A percentile compares a stretch with the other conserved stretches of the same genome.
Evolutionary conservation across 2,329 filamentous ascomycete genomes (phyloP).

Genomic region (Cercospora nicotianae): DNA sequence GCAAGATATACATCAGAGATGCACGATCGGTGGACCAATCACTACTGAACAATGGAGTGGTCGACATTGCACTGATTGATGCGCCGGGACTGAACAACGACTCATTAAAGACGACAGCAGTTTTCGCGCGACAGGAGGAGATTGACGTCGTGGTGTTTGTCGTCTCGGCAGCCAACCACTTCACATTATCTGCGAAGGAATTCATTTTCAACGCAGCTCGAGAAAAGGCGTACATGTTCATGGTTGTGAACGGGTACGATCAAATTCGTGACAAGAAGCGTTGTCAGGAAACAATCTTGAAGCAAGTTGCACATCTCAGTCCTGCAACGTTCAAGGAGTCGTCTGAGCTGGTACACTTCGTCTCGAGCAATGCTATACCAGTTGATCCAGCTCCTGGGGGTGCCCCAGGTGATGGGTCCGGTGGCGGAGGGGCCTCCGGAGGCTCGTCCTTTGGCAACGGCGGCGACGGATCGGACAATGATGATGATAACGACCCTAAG

Average conservation of each 20-base stretch:
- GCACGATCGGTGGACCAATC: slow-evolving; percentile 87
- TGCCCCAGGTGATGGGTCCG: slow-evolving; percentile 47
- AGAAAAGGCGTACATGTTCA: slow-evolving; percentile 98
- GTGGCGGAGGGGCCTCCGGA: slow-evolving; percentile 34
- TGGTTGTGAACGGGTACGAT: slow-evolving; percentile 97
- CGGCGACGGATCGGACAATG: slow-evolving; percentile 39
- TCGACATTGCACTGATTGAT: slow-evolving; percentile 96
- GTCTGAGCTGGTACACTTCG: slow-evolving; percentile 91
- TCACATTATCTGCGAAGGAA: slow-evolving; percentile 95
- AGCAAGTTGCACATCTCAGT: slow-evolving; percentile 84
- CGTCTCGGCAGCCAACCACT: slow-evolving; percentile 95
- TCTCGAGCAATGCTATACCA: slow-evolving; percentile 93
- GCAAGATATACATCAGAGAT: slow-evolving; percentile 96
- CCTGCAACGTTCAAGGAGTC: slow-evolving; percentile 91
- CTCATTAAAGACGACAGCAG: slow-evolving; percentile 93
- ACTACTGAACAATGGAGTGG: slow-evolving; percentile 92
- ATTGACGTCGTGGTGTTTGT: slow-evolving; percentile 99
- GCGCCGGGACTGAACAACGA: slow-evolving; percentile 94
- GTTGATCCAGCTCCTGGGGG: slow-evolving; percentile 61
- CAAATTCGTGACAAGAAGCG: slow-evolving; percentile 87
- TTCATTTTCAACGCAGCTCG: slow-evolving; percentile 94
- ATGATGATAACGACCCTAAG: slow-evolving; percentile 56
- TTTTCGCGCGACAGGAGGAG: slow-evolving; percentile 96
- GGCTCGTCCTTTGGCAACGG: slow-evolving; percentile 41
- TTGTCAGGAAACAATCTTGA: slow-evolving; percentile 88